A percentile compares a stretch with the other conserved stretches of the same genome.
Evolutionary conservation across 1,284 basidiomycete species (phyloP).

Genomic region (Microbotryum silenes-acaulis): DNA sequence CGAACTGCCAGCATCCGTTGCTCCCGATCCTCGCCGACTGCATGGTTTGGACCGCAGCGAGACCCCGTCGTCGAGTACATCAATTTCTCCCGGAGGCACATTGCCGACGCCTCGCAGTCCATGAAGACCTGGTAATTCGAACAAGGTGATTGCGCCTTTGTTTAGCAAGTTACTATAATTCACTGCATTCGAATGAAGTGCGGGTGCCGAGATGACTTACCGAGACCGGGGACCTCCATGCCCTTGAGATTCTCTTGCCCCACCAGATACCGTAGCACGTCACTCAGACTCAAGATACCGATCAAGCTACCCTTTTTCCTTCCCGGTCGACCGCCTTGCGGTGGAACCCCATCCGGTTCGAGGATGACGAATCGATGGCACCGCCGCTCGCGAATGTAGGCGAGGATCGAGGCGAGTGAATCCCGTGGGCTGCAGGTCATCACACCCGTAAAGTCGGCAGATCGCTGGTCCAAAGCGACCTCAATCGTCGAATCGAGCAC

Average conservation of each 20-base stretch:
- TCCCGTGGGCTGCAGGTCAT: constrained; percentile 91
- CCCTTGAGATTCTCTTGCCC: constrained; percentile 40
- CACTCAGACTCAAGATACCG: constrained; percentile 83
- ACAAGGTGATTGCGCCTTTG: no score
- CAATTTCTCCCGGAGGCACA: background rate
- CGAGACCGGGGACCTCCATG: constrained; percentile 28
- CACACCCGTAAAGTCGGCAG: constrained; percentile 89
- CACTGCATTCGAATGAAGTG: background rate
- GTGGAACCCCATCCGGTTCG: constrained; percentile 27
- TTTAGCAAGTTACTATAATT: no score
- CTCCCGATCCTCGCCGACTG: constrained; percentile 15
- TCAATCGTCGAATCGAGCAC: constrained; percentile 90
- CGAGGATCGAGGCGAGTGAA: constrained; percentile 84
- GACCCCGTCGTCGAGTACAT: background rate
- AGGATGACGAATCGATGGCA: constrained; percentile 60
- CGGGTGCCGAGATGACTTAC: constrained; percentile 3
- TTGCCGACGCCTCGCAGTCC: constrained; percentile 19
- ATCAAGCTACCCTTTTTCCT: constrained; percentile 75
- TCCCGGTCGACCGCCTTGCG: constrained; percentile 42
- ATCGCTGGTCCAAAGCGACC: constrained; percentile 83
- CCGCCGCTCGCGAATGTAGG: constrained; percentile 83
- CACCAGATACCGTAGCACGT: constrained; percentile 80
- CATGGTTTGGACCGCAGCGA: constrained; percentile 7
- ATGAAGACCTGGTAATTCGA: constrained; percentile 17
- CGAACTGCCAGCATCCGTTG: constrained; percentile 11